These are phyloP conservation scores for Viridothelium virens DNA, from an alignment of 495 filamentous ascomycete genomes.

Conservation along the genomic window DNA sequence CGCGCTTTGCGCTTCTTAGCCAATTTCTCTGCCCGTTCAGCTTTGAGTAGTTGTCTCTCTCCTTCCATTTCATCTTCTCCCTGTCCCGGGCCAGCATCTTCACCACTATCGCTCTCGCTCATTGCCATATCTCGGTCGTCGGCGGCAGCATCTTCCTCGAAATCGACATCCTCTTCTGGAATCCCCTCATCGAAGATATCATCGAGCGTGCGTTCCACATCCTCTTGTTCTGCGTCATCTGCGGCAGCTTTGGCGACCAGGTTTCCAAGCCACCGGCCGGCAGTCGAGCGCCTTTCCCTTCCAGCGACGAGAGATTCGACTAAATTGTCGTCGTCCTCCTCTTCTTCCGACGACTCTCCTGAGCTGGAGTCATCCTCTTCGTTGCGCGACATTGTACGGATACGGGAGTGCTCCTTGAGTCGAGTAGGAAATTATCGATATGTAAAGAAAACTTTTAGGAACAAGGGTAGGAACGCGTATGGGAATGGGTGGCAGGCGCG, in stretches of 20 bases:
- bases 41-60: constrained; percentile 44
- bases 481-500: too few relatives aligned
- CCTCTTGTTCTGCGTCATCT: constrained; percentile 61
- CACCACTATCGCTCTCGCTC: constrained; percentile 68
- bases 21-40: constrained; percentile 37
- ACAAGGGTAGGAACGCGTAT: too few relatives aligned
- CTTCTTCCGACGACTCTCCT: neutral
- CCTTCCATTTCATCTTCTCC: constrained; percentile 46
- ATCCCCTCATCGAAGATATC: constrained; percentile 74
- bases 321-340: constrained; percentile 31
- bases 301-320: constrained; percentile 72
- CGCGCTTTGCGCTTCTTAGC: constrained; percentile 65
- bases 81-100: constrained; percentile 35
- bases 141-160: constrained; percentile 24
- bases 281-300: constrained; percentile 72
- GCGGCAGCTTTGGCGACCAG: constrained; percentile 56
- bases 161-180: constrained; percentile 61
- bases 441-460: neutral
- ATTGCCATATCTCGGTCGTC: constrained; percentile 37
- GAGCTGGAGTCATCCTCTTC: constrained; percentile 16
- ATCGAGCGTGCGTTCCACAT: constrained; percentile 63
- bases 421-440: neutral
- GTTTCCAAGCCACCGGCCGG: constrained; percentile 73
- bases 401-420: neutral
- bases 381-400: constrained; percentile 15